Evolutionary conservation across 805 yeast genomes (phyloP).

Genomic region (Blastobotrys parvus): DNA sequence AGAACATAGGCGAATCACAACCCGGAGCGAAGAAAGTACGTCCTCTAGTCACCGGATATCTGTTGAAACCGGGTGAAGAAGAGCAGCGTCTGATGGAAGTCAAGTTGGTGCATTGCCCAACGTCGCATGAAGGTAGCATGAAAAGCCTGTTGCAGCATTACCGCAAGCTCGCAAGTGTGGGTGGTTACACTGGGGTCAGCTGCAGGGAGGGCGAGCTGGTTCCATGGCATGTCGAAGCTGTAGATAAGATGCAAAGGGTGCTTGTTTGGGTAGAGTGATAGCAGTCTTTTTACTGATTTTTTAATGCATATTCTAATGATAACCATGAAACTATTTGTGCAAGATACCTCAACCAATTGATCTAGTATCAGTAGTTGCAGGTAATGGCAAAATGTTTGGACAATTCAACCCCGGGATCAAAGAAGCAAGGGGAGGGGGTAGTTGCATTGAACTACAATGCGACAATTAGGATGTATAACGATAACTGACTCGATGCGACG

Average conservation of each 20-base stretch:
- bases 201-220: conserved; percentile 21
- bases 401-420: too few relatives aligned
- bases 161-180: conserved; percentile 29
- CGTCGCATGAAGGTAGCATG: conserved; percentile 19
- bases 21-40: conserved; percentile 3
- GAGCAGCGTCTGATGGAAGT: conserved; percentile 16
- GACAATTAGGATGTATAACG: too few relatives aligned
- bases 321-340: too few relatives aligned
- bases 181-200: conserved; percentile 28
- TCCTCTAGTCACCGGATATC: conserved; percentile 15
- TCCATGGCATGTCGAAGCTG: conserved; percentile 35
- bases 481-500: too few relatives aligned
- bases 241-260: conserved; percentile 19
- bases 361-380: too few relatives aligned
- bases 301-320: too few relatives aligned
- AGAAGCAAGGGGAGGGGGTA: too few relatives aligned
- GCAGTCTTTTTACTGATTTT: too few relatives aligned
- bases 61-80: conserved; percentile 14
- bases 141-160: conserved; percentile 29
- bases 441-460: too few relatives aligned
- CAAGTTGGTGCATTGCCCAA: conserved; percentile 20
- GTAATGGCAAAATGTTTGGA: too few relatives aligned
- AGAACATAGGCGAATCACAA: conserved; percentile 6
- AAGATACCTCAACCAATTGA: too few relatives aligned
- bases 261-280: conserved; percentile 4